Conservation (phyloP, 306 rosid species). For the Mimosa pudica region DNA sequence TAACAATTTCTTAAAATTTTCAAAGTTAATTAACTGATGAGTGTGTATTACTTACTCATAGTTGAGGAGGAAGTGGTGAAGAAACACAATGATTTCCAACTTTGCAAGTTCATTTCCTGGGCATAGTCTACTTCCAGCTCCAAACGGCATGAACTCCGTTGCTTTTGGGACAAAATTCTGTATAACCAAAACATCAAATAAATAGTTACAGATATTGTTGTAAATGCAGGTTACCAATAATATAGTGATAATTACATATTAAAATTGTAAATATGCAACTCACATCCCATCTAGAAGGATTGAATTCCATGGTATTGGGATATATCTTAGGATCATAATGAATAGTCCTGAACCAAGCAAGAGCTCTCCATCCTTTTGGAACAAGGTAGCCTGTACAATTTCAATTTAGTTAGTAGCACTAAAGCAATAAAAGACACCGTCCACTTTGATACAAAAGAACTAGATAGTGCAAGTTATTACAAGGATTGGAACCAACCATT, state of each 20-base stretch:
- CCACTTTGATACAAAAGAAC: not conserved
- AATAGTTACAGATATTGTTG: not conserved
- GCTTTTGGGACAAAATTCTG: not conserved
- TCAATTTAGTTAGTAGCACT: not conserved
- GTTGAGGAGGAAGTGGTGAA: not conserved
- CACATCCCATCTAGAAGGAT: slow-evolving; percentile 79
- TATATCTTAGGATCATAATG: slow-evolving; percentile 66
- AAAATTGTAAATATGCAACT: slow-evolving; percentile 13
- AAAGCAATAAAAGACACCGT: not conserved
- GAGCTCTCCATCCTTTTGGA: slow-evolving; percentile 78
- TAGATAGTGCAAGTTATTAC: not conserved
- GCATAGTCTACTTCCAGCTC: not conserved
- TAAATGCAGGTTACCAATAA: not conserved
- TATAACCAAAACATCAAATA: not conserved
- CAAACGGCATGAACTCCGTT: not conserved
- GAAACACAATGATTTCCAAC: not conserved
- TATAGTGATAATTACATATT: not conserved
- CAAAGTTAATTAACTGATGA: not conserved
- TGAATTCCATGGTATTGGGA: slow-evolving; percentile 60
- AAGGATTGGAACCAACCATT: slow-evolving; percentile 39
- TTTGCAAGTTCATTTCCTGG: not conserved
- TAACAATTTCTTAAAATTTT: not conserved
- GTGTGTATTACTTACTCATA: not conserved
- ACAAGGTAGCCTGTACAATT: slow-evolving; percentile 54
- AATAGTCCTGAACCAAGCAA: slow-evolving; percentile 72